Percentiles rank a stretch among this genome's conserved stretches.
Evolutionary conservation across 768 basidiomycete genomes (phyloP).

Genomic region (Mycena amicta): DNA sequence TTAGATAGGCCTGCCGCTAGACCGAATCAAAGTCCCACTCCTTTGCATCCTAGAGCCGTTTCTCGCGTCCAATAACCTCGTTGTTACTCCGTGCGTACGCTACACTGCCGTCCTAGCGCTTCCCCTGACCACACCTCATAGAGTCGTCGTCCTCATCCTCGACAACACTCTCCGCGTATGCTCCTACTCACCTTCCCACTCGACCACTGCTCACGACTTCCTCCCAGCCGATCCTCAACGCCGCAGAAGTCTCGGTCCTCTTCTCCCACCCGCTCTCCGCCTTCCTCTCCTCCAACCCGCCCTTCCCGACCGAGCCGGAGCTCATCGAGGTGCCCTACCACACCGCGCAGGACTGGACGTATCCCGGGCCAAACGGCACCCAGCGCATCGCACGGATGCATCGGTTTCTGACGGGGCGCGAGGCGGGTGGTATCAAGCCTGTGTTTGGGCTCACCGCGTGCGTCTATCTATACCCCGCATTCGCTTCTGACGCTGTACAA

Average conservation of each 20-base stretch:
- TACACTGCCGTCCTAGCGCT: neutral
- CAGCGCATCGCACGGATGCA: constrained; percentile 60
- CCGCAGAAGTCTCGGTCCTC: constrained; percentile 74
- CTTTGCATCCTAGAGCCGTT: constrained; percentile 82
- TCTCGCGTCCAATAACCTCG: constrained; percentile 65
- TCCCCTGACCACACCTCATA: constrained; percentile 30
- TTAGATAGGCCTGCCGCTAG: constrained; percentile 82
- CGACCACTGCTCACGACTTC: neutral
- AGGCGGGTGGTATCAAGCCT: constrained; percentile 85
- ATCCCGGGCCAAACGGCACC: constrained; percentile 40
- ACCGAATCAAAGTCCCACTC: constrained; percentile 68
- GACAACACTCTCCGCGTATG: constrained; percentile 74
- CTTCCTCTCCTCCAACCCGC: constrained; percentile 65
- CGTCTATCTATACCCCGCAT: constrained; percentile 30
- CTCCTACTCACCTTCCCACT: neutral
- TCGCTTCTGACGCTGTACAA: neutral
- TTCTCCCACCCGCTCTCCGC: constrained; percentile 85
- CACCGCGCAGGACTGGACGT: constrained; percentile 57
- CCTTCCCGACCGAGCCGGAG: constrained; percentile 58
- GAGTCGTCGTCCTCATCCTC: constrained; percentile 83
- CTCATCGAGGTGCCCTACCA: constrained; percentile 65
- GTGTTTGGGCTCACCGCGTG: constrained; percentile 88
- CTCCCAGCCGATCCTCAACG: constrained; percentile 74
- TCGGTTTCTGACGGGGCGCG: constrained; percentile 83
- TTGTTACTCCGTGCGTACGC: constrained; percentile 82